Base-by-base conservation (phyloP, 768 basidiomycete species). In the Imleria badia region DNA sequence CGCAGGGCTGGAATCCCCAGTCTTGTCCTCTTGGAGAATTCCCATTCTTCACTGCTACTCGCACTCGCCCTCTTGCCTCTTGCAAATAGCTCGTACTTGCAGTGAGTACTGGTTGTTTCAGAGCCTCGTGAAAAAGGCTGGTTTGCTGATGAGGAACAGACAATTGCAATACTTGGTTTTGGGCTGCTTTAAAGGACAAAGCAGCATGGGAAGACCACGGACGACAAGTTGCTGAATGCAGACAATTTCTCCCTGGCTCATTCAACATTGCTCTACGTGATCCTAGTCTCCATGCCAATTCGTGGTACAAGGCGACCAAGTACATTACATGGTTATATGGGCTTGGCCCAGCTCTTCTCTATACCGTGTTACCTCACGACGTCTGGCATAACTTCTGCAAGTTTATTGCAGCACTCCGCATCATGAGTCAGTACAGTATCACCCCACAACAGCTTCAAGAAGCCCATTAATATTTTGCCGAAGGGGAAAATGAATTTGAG, bases 331-430 rank as follows among this genome's bases (percentile, higher is more conserved):
- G 49, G 40, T 1, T 50, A 0, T 50, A 50, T 30, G 1, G 15
- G 8, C 31, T 50, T 1, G 33, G 40, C 10, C 49, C 40, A 1
- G 22, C 17, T 1, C 17, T 50, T 1, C 22, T 42, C 1, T 23
- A 33, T 26, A 10, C 8, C 2, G 7, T 42, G 1, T 40, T 50
- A 0, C 49, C 31, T 1, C 1, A 6, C 5, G 1, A n/a, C 6
- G 4, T 15, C 2, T 50, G 49, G 40, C 9, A n/a, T 0, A 56
- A 56, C 23, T 56, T 36, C 8, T 53, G 55, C 45, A 56, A 53
- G 15, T 53, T 53, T 19, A 22, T 34, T 2, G 34, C n/a, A n/a
- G 34, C 9, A 0, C 51, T 56, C 11, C 35, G 3, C 0, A 53
- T 52, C 13, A 52, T 56, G 41, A 11, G 13, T 1, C 51, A 56